phyloP scores from a whole-genome alignment of 2,329 filamentous ascomycete genomes.

The Scedosporium boydii region DNA sequence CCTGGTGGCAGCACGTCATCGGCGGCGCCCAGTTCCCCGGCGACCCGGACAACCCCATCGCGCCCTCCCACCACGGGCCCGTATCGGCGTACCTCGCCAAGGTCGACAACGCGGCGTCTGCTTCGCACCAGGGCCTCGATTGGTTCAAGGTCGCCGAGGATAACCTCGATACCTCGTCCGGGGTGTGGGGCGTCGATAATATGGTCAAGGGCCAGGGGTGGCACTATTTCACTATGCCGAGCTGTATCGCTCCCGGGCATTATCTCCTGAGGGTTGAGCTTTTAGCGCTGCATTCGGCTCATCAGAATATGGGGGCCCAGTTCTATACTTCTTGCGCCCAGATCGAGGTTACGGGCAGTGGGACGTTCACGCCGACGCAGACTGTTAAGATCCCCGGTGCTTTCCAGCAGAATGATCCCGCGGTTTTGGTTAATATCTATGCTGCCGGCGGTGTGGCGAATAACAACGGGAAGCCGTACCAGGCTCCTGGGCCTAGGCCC shows the following conservation, averaged over 20 bases:
- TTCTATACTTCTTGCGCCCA: conserved; percentile 48
- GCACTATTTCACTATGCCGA: conserved; percentile 38
- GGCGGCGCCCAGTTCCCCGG: conserved; percentile 39
- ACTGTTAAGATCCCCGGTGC: conserved; percentile 33
- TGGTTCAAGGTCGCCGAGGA: conserved; percentile 50
- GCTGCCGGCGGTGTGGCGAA: conserved; percentile 29
- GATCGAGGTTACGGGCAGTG: conserved; percentile 43
- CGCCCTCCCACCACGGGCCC: conserved; percentile 43
- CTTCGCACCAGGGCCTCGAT: conserved; percentile 27
- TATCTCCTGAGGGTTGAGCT: conserved; percentile 47
- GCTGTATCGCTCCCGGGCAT: conserved; percentile 40
- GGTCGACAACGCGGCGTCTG: conserved; percentile 38
- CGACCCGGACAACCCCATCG: conserved; percentile 44
- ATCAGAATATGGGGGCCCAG: conserved; percentile 36
- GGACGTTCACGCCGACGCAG: conserved; percentile 38
- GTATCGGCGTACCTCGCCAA: conserved; percentile 43
- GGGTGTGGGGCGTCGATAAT: conserved; percentile 38
- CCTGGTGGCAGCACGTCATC: conserved; percentile 43
- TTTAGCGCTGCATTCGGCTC: conserved; percentile 36
- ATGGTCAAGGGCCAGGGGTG: conserved; percentile 33
- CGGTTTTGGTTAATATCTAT: conserved; percentile 38
- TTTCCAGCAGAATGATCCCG: conserved; percentile 32
- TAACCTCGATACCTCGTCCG: conserved; percentile 29
- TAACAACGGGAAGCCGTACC: conserved; percentile 29
- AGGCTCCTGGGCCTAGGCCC: conserved; percentile 1